A percentile compares a stretch with the other conserved stretches of the same genome.
These are phyloP conservation scores for Pterocarpus santalinus DNA, from an alignment of 306 rosid species.

Conservation along the genomic window DNA sequence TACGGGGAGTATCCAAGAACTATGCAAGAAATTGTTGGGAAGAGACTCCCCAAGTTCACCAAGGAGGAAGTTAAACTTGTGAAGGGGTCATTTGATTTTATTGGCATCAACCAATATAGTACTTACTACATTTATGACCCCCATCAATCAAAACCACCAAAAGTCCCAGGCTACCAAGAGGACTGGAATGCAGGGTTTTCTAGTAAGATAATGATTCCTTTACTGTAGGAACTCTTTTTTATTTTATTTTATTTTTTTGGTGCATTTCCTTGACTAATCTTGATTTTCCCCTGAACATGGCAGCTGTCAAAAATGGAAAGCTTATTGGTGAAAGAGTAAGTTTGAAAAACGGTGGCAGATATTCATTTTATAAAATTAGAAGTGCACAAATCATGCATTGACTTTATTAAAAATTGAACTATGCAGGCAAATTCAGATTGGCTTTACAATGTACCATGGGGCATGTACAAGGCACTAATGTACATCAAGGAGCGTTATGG, in stretches of 20 bases:
- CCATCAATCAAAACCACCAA: constrained; percentile 63
- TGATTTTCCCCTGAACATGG: constrained; percentile 42
- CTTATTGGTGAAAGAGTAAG: constrained; percentile 85
- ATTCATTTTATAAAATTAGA: not conserved
- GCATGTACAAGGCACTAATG: constrained; percentile 79
- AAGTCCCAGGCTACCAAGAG: constrained; percentile 71
- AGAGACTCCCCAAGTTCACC: constrained; percentile 87
- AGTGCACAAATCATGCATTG: constrained; percentile 27
- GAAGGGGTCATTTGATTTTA: constrained; percentile 81
- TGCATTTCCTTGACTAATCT: constrained; percentile 8
- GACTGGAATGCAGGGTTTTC: constrained; percentile 92
- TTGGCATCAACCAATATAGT: constrained; percentile 92
- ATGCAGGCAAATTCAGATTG: constrained; percentile 81
- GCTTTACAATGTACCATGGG: constrained; percentile 99
- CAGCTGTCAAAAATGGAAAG: constrained; percentile 82
- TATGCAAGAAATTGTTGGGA: constrained; percentile 75
- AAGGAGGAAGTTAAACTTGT: constrained; percentile 80
- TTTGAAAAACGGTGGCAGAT: constrained; percentile 9
- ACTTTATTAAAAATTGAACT: constrained; percentile 18
- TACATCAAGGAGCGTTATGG: constrained; percentile 81
- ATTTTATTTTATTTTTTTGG: not conserved
- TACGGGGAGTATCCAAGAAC: constrained; percentile 95
- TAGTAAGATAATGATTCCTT: constrained; percentile 62
- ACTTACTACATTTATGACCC: constrained; percentile 75
- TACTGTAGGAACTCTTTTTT: not conserved